Base-by-base conservation (phyloP, 768 basidiomycete species). In the Suillus clintonianus region DNA sequence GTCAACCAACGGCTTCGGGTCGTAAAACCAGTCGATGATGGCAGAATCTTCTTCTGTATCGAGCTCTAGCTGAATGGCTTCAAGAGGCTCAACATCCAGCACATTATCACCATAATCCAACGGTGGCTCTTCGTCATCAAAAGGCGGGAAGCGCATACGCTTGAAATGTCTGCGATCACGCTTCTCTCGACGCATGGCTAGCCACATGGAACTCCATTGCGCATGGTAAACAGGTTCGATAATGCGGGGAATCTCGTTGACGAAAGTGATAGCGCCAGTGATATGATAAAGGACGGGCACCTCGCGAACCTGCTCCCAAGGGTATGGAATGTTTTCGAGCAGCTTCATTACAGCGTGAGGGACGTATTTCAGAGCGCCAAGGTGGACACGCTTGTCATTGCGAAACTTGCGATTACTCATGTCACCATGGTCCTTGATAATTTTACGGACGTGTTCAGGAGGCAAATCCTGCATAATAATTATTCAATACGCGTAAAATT, bases 171-270 rank as follows among this genome's bases (percentile, higher is more conserved):
- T 83, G 74, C 97, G 92, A 76, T 99, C 97, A 62, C 97, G 87
- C 82, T 99, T 99, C 80, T 99, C 97, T 65, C 97, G 83, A 64
- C 97, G 85, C 97, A 99, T 99, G 13, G 97, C 97, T 53, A 99
- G 82, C 97, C 97, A 99, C 97, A 99, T 99, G 6, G 94, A 92
- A 74, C 94, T 96, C 97, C 97, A 99, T 72, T 99, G 97, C 1
- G 97, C 95, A 76, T 99, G 97, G 77, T 97, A 99, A 11, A 99
- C 87, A 7, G 97, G 97, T 76, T 99, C 97, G 65, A 99, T 92
- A 69, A 99, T 88, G 54, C 94, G 90, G 48, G 97, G 97, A 43
- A 98, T 91, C 77, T 99, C 95, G 80, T 98, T 99, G 69, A 99
- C 97, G 72, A 99, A 99, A 3, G 97, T 99, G 78, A 99, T 99